Evolutionary conservation across 345 rosid genomes (phyloP).

Genomic region (Corymbia maculata): DNA sequence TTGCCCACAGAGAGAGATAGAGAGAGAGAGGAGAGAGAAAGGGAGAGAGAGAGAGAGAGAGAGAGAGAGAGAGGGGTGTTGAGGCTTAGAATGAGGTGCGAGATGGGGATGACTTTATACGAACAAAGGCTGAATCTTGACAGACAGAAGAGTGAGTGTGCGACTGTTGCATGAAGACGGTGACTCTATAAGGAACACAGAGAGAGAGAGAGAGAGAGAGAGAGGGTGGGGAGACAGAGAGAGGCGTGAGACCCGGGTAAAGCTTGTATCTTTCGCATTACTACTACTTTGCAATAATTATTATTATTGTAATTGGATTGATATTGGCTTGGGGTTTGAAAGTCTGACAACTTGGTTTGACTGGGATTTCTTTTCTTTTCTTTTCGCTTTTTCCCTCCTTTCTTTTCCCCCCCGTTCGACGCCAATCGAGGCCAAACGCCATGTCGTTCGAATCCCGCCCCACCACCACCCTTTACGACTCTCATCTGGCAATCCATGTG

Average conservation of each 20-base stretch:
- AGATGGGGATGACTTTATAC: neutral
- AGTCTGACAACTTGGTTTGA: slow-evolving; percentile 21
- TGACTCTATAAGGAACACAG: neutral
- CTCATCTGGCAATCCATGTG: neutral
- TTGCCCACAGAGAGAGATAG: neutral
- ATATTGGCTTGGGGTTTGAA: neutral
- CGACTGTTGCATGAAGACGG: neutral
- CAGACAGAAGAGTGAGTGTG: neutral
- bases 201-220: neutral
- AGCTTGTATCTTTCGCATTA: neutral
- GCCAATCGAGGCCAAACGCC: slow-evolving; percentile 17
- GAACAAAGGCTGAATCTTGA: neutral
- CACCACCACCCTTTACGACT: neutral
- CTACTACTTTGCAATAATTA: neutral
- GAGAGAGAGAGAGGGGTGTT: neutral
- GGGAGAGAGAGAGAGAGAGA: neutral
- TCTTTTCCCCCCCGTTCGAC: neutral
- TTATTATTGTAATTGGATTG: neutral
- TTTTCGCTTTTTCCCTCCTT: neutral
- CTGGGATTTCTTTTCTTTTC: slow-evolving; percentile 1
- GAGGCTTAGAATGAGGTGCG: neutral
- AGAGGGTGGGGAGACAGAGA: neutral
- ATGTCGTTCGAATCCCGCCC: slow-evolving; percentile 11
- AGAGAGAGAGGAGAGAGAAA: neutral
- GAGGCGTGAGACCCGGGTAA: neutral